Evolutionary conservation across 306 rosid species (phyloP).

Genomic region (Inga leiocalycina): DNA sequence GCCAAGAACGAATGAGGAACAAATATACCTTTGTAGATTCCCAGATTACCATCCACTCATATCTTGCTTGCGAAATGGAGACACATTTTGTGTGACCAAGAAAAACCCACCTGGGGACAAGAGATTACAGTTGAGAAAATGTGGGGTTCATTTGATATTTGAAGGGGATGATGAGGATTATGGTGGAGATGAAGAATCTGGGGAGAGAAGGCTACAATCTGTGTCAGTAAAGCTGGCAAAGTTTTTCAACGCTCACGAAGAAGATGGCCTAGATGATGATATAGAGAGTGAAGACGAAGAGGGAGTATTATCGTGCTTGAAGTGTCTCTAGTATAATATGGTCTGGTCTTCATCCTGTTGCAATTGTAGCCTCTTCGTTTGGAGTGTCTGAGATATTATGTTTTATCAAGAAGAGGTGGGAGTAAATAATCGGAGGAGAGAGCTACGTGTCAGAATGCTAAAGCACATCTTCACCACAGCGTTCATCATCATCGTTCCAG

Average conservation of each 20-base stretch:
- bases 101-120: constrained; percentile 38
- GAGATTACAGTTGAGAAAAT: constrained; percentile 52
- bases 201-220: constrained; percentile 46
- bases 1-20: constrained; percentile 53
- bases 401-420: too few species aligned
- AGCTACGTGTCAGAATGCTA: background rate
- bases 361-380: background rate
- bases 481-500: background rate
- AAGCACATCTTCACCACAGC: background rate
- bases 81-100: constrained; percentile 38
- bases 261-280: constrained; percentile 1
- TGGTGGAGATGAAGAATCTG: constrained; percentile 53
- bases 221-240: constrained; percentile 54
- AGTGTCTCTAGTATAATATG: background rate
- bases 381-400: background rate
- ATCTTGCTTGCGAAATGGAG: constrained; percentile 42
- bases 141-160: constrained; percentile 49
- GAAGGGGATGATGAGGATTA: constrained; percentile 70
- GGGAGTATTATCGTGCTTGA: background rate
- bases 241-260: constrained; percentile 41
- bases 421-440: background rate
- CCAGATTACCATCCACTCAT: constrained; percentile 36
- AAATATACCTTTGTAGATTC: constrained; percentile 55
- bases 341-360: background rate
- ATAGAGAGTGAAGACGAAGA: constrained; percentile 1